These are phyloP conservation scores for Infundibulicybe gibba DNA, from an alignment of 768 basidiomycete genomes.

Conservation along the genomic window DNA sequence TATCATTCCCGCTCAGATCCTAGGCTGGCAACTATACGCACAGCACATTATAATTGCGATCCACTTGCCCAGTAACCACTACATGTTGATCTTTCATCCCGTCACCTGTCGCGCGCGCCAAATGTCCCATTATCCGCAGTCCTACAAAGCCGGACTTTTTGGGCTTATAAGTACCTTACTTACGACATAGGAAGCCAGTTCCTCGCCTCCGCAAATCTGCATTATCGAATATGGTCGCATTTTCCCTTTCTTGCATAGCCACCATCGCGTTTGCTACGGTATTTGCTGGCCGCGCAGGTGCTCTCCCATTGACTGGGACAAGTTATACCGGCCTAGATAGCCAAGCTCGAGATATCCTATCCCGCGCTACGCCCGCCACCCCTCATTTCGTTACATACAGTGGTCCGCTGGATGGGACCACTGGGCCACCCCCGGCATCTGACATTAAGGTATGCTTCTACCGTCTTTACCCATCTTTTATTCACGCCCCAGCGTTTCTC, in stretches of 20 bases:
- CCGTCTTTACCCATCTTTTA: background rate
- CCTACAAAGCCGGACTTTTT: too few relatives aligned
- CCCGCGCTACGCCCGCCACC: conserved; percentile 36
- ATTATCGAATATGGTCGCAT: conserved; percentile 8
- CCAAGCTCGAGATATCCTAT: conserved; percentile 25
- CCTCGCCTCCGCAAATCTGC: background rate
- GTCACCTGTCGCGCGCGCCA: too few relatives aligned
- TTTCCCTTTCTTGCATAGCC: conserved; percentile 9
- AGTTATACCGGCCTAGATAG: conserved; percentile 21
- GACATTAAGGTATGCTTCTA: conserved; percentile 31
- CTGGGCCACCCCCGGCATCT: conserved; percentile 45
- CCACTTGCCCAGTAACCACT: too few relatives aligned
- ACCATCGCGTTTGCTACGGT: conserved; percentile 12
- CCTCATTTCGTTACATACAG: conserved; percentile 49
- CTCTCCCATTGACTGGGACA: conserved; percentile 14
- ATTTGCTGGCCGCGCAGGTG: conserved; percentile 9
- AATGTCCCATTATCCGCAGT: too few relatives aligned
- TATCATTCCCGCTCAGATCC: too few relatives aligned
- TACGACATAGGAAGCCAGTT: too few relatives aligned
- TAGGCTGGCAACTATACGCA: too few relatives aligned
- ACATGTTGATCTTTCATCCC: too few relatives aligned
- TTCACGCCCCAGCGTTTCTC: background rate
- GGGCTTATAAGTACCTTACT: too few relatives aligned
- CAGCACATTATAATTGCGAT: too few relatives aligned
- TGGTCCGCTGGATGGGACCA: conserved; percentile 36